Evolutionary conservation across 352 stramenopile species (phyloP), one percentile per base, ranked within the genome.

Genomic region (Pythium grandisporangium): DNA sequence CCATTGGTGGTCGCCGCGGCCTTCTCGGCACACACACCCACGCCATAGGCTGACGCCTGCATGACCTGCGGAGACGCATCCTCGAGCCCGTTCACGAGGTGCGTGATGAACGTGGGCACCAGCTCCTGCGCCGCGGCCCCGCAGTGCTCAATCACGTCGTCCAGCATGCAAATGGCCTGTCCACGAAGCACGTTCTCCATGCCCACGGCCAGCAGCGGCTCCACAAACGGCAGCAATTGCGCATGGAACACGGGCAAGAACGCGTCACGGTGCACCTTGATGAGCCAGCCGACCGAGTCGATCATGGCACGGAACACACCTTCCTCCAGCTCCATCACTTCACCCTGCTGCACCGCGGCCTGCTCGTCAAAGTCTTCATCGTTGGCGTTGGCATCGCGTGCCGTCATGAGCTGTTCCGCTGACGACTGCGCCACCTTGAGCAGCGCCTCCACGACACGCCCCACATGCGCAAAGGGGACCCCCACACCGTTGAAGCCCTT

Each of bases 111-210:
- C 24, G 70, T 45, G 8, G 80, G 73, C 26, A 91, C 53, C n/a
- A 90, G 54, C 64, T 86, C 71, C 57, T 84, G 70, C 1, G 73
- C 67, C 13, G 65, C 61, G 40, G 50, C 55, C 29, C 71, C 77
- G 44, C 80, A 87, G 66, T 90, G 76, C 59, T 93, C 80, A 37
- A 93, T 84, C 37, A 93, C 67, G 56, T 93, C 80, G 51, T 93
- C 80, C 34, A 93, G 70, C 66, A 88, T 90, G 66, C 80, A 93
- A 51, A 93, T 90, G 37, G 72, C 73, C 45, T 91, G 78, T 8
- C 72, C 72, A 33, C 80, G 80, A 16, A 93, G 54, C 50, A 84
- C 70, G 42, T 67, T 52, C 17, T 85, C 44, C 7, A 66, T 62
- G 42, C 63, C 61, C 25, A 63, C 58, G 37, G 86, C 72, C 21